Percentiles rank a stretch among this genome's conserved stretches.
phyloP scores from a whole-genome alignment of 805 yeast genomes.

The Metschnikowia lunata region DNA sequence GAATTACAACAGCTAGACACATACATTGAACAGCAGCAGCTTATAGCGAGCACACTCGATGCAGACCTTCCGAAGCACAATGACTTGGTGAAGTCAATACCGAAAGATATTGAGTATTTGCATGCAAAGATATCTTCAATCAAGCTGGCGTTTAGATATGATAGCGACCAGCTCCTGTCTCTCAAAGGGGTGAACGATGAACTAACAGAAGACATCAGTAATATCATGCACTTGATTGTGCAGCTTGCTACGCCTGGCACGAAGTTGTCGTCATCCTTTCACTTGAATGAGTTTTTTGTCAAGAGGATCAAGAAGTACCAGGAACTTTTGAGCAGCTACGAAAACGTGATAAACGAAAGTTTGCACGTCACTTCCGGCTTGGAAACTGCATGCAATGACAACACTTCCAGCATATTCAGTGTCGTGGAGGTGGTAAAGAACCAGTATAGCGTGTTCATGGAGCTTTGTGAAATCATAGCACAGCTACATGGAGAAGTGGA shows the following conservation, averaged over 20 bases:
- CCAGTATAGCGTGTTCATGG: slow-evolving; percentile 70
- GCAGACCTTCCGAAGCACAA: slow-evolving; percentile 59
- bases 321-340: slow-evolving; percentile 50
- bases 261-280: slow-evolving; percentile 50
- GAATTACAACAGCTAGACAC: slow-evolving; percentile 69
- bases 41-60: slow-evolving; percentile 63
- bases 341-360: slow-evolving; percentile 57
- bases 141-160: slow-evolving; percentile 57
- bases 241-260: slow-evolving; percentile 53
- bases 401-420: slow-evolving; percentile 40
- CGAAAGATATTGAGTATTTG: slow-evolving; percentile 64
- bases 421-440: slow-evolving; percentile 60
- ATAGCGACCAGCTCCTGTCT: slow-evolving; percentile 33
- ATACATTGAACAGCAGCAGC: slow-evolving; percentile 69
- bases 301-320: slow-evolving; percentile 49
- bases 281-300: slow-evolving; percentile 52
- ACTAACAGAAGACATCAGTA: slow-evolving; percentile 46
- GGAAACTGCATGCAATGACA: slow-evolving; percentile 33
- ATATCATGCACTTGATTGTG: slow-evolving; percentile 49
- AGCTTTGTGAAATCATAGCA: slow-evolving; percentile 68
- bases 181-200: slow-evolving; percentile 38
- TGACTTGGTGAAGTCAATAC: slow-evolving; percentile 63
- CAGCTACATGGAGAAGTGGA: slow-evolving; percentile 50
- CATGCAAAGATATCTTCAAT: slow-evolving; percentile 58
- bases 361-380: slow-evolving; percentile 47